A percentile compares a stretch with the other conserved stretches of the same genome.
Conservation (phyloP, 208 protist genomes). For the Trypanosoma caninum region DNA sequence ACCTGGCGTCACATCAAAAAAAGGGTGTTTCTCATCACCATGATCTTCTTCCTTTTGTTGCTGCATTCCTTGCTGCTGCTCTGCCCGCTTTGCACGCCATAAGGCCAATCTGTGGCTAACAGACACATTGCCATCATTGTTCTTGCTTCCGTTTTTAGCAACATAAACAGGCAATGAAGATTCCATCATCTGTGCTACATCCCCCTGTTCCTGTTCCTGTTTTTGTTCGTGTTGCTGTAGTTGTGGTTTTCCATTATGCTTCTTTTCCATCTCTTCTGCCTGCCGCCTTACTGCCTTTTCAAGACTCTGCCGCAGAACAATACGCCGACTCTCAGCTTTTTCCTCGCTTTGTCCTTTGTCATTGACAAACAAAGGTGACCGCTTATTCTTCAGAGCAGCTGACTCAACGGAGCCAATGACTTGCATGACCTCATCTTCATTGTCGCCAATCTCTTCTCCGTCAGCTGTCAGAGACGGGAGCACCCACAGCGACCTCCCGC, state of each 20-base stretch:
- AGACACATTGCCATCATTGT: not conserved
- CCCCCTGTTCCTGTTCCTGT: slow-evolving; percentile 5
- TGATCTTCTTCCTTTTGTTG: slow-evolving; percentile 13
- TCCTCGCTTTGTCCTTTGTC: not conserved
- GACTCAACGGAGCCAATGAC: slow-evolving; percentile 22
- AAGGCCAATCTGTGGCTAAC: slow-evolving; percentile 42
- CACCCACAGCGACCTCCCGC: slow-evolving; percentile 51
- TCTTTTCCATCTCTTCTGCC: not conserved
- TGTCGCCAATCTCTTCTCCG: slow-evolving; percentile 3
- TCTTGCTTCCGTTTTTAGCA: too few species aligned
- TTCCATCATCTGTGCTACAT: too few species aligned
- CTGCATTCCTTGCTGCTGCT: slow-evolving; percentile 26
- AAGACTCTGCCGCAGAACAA: not conserved
- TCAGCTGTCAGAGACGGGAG: slow-evolving; percentile 40
- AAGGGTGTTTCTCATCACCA: not conserved
- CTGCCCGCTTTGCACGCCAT: slow-evolving; percentile 44
- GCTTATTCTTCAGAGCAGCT: slow-evolving; percentile 23
- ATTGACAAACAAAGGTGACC: not conserved
- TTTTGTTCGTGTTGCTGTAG: not conserved
- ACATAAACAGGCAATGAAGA: too few species aligned
- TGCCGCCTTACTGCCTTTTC: not conserved
- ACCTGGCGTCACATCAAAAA: not conserved
- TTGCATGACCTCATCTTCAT: slow-evolving; percentile 8
- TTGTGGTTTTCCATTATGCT: not conserved
- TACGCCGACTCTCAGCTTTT: not conserved